Evolutionary conservation across 2,329 filamentous ascomycete species (phyloP).

Genomic region (Talaromyces sp.): DNA sequence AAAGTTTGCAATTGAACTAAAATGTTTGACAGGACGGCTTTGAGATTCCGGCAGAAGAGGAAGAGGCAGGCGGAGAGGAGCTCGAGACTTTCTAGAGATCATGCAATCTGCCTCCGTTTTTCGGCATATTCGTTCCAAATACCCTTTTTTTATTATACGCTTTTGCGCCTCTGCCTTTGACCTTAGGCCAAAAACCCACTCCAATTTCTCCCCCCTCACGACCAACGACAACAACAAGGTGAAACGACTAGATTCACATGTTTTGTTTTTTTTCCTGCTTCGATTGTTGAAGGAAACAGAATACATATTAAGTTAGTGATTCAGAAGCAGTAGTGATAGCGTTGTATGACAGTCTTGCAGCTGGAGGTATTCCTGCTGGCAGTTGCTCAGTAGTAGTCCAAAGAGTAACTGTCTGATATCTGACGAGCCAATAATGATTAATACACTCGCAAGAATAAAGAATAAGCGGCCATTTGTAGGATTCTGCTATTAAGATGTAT

Average conservation of each 20-base stretch:
- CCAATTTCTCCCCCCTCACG: neutral
- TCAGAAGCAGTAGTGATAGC: neutral
- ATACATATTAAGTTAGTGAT: neutral
- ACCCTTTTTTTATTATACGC: constrained; percentile 2
- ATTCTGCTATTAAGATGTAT: neutral
- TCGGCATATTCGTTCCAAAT: neutral
- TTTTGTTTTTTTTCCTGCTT: neutral
- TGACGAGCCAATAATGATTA: neutral
- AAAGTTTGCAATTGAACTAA: constrained; percentile 5
- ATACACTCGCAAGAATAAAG: neutral
- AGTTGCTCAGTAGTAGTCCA: neutral
- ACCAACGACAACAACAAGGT: neutral
- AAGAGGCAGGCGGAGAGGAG: constrained; percentile 21
- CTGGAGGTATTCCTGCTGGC: neutral
- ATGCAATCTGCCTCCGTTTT: neutral
- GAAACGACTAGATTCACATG: neutral
- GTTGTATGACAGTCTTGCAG: neutral
- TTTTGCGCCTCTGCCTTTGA: neutral
- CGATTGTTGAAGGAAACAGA: neutral
- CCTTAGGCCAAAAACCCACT: neutral
- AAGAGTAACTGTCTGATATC: neutral
- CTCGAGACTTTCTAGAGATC: constrained; percentile 26
- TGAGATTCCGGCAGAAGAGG: constrained; percentile 27
- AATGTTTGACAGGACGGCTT: constrained; percentile 24
- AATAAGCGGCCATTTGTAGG: neutral